Base-by-base conservation (phyloP, 345 rosid species). In the Erysimum cheiranthoides region DNA sequence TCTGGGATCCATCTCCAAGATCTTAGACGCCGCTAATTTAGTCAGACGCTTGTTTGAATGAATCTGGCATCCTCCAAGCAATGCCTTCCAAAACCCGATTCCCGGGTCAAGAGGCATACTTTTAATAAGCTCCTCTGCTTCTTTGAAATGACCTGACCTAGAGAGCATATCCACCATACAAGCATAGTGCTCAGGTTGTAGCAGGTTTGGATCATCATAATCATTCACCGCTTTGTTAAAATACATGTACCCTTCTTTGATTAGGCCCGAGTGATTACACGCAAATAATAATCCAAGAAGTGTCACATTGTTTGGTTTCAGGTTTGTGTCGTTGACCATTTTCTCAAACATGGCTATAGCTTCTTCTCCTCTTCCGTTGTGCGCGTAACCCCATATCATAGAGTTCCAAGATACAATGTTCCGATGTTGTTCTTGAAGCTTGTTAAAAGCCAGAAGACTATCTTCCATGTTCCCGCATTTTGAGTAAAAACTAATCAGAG, bases 31-130 rank as follows among this genome's bases (percentile, higher is more conserved):
- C 0, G 86, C 96, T 45, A 90, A 43, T 27, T 80, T 84, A 14
- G 85, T 86, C 71, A 89, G 36, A 73, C 74, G 80, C 56, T 52
- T 67, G 63, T 90, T 93, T 17, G 86, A 85, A 61, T 90, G 93
- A 47, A 87, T 86, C 74, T 78, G 88, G 79, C 96, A 90, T 57
- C 98, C 98, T n/a, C 90, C 86, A 16, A 89, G 96, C 68, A 89
- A 76, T 57, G 96, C 93, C 63, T 90, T 90, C 95, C 98, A 93
- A 59, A 93, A 90, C 68, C 96, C 98, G 42, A 90, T 77, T 46
- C 96, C 98, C 0, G 93, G 95, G 43, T 86, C 84, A 52, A 85
- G 80, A 9, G 91, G 91, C 83, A 93, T 64, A 47, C 76, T 71
- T n/a, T 68, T 54, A 45, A 90, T 71, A 75, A 85, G 83, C 74